Evolutionary conservation across 768 basidiomycete species (phyloP), one percentile per base, ranked within the genome.

Genomic region (Mycena maculata): DNA sequence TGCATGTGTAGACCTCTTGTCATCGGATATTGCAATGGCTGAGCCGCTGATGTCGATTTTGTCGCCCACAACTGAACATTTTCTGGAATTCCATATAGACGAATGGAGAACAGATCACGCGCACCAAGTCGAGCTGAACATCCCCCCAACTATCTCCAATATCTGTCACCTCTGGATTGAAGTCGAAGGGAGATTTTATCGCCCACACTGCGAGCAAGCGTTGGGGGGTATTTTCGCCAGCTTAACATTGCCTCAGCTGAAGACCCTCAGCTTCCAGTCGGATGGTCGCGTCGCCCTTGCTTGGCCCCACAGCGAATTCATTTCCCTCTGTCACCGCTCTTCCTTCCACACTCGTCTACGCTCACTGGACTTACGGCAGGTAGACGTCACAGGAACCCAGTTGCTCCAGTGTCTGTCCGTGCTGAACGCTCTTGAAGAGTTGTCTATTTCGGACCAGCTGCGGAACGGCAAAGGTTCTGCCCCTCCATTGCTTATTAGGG

Each of bases 331-430:
- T 11, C 13, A 36, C 30, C 60, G 49, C 20, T 62, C 52, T 11
- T 11, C 49, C 11, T 44, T 53, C 20, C 39, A 62, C n/a, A 22
- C 20, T 28, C 49, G 33, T 31, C 41, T 62, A 3, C 38, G 20
- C 1, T 30, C 41, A 6, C 41, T 62, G 3, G 11, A 6, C 10
- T 2, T 62, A 4, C n/a, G 5, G 41, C 27, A 52, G 30, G 50
- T 62, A 1, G 49, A 22, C 16, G 45, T 62, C 12, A 62, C 60
- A 25, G 49, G 53, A 38, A 28, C 28, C 18, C 28, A 62, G 50
- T 50, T 62, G 3, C 28, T 62, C 20, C 41, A 44, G 18, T 41
- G 38, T n/a, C 52, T 62, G 13, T 5, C 36, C 11, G 20, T 28
- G 9, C 28, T 61, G 20, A 48, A 48, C 22, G 47, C 49, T 22